Evolutionary conservation across 768 basidiomycete species (phyloP).

Genomic region (Macrocybe gigantea): DNA sequence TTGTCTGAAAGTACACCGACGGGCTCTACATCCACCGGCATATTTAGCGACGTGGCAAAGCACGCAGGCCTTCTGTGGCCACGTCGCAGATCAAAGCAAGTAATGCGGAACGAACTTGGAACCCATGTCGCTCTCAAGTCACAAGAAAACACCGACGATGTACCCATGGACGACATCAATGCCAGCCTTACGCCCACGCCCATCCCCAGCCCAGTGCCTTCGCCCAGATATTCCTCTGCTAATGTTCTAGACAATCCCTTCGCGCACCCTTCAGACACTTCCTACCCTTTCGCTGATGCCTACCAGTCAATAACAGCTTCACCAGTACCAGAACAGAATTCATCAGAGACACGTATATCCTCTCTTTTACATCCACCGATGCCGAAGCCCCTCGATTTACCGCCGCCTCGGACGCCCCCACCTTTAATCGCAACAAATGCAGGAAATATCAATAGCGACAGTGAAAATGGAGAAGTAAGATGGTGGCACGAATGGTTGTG

Average conservation of each 20-base stretch:
- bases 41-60: slow-evolving; percentile 53
- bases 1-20: not conserved
- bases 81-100: slow-evolving; percentile 27
- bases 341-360: slow-evolving; percentile 2
- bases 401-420: slow-evolving; percentile 53
- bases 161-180: slow-evolving; percentile 51
- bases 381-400: slow-evolving; percentile 56
- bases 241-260: slow-evolving; percentile 35
- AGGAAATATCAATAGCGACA: too few relatives aligned
- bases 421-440: slow-evolving; percentile 25
- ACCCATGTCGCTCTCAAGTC: slow-evolving; percentile 43
- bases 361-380: slow-evolving; percentile 26
- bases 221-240: slow-evolving; percentile 18
- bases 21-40: slow-evolving; percentile 26
- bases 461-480: slow-evolving; percentile 23
- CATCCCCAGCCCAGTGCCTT: slow-evolving; percentile 17
- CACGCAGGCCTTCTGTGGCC: slow-evolving; percentile 57
- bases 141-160: slow-evolving; percentile 44
- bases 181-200: slow-evolving; percentile 26
- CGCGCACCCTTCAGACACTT: slow-evolving; percentile 35
- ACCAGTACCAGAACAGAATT: slow-evolving; percentile 15
- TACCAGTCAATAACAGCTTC: slow-evolving; percentile 17
- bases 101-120: slow-evolving; percentile 26
- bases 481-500: slow-evolving; percentile 92
- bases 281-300: slow-evolving; percentile 47